Evolutionary conservation across 768 basidiomycete genomes (phyloP).

Genomic region (Mycena rosella): DNA sequence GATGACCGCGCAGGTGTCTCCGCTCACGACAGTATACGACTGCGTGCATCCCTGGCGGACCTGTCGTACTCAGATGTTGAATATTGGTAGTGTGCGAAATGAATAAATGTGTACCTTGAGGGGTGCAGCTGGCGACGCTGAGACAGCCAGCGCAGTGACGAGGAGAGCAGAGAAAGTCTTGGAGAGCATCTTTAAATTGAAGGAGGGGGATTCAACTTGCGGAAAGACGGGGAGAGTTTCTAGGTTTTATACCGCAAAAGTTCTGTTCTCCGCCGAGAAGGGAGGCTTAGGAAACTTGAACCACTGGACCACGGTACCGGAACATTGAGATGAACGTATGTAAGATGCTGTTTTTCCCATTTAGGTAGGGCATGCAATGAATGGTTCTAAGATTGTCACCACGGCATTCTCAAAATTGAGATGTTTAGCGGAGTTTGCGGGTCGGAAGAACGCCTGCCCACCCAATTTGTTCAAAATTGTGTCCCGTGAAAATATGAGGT

Average conservation of each 20-base stretch:
- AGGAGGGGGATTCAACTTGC: slow-evolving; percentile 18
- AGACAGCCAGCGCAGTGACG: slow-evolving; percentile 21
- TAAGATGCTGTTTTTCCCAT: neutral
- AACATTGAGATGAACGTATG: neutral
- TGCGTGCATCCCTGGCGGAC: slow-evolving; percentile 19
- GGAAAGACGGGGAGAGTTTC: slow-evolving; percentile 5
- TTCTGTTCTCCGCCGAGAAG: too few species aligned
- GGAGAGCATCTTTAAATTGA: slow-evolving; percentile 19
- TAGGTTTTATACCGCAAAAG: slow-evolving; percentile 17
- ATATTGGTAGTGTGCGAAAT: neutral
- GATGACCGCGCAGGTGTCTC: too few species aligned
- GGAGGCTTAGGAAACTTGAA: slow-evolving; percentile 12
- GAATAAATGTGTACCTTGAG: slow-evolving; percentile 25
- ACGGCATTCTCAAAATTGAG: slow-evolving; percentile 14
- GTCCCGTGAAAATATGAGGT: neutral
- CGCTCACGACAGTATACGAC: slow-evolving; percentile 27
- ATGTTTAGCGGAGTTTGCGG: slow-evolving; percentile 4
- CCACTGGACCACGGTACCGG: neutral
- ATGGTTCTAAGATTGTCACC: slow-evolving; percentile 3
- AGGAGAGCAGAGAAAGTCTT: slow-evolving; percentile 22
- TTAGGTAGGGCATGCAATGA: slow-evolving; percentile 1
- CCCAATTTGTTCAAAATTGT: slow-evolving; percentile 3
- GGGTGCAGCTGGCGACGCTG: slow-evolving; percentile 12
- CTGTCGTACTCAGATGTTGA: slow-evolving; percentile 12
- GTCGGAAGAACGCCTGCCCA: slow-evolving; percentile 4